Evolutionary conservation across 345 rosid genomes (phyloP).

Genomic region (Corchorus olitorius): DNA sequence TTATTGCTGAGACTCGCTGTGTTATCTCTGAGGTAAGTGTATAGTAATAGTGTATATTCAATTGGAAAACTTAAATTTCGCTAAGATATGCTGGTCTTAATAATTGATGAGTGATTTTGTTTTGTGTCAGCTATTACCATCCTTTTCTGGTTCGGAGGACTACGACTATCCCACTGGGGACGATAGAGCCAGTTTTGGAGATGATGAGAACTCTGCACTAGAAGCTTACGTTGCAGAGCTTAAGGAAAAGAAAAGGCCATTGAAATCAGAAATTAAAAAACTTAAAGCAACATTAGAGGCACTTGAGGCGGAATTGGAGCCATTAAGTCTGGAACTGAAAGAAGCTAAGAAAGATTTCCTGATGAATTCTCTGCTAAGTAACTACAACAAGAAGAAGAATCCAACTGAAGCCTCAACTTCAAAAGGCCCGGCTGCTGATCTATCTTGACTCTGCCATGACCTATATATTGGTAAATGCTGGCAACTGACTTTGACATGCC

Average conservation of each 20-base stretch:
- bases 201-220: not conserved
- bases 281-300: not conserved
- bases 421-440: too few species aligned
- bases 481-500: too few species aligned
- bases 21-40: slow-evolving; percentile 21
- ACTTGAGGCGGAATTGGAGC: too few species aligned
- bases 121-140: not conserved
- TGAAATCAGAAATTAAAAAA: not conserved
- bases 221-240: not conserved
- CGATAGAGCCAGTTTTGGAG: not conserved
- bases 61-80: too few species aligned
- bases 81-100: too few species aligned
- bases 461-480: too few species aligned
- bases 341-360: not conserved
- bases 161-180: not conserved
- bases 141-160: not conserved
- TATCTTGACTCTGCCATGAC: too few species aligned
- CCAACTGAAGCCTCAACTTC: too few species aligned
- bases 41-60: not conserved
- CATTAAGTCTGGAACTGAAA: not conserved
- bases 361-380: too few species aligned
- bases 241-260: not conserved
- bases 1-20: not conserved
- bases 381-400: too few species aligned
- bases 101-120: not conserved